Evolutionary conservation across 306 rosid genomes (phyloP), one percentile per base, ranked within the genome.

Genomic region (Quercus rubra): DNA sequence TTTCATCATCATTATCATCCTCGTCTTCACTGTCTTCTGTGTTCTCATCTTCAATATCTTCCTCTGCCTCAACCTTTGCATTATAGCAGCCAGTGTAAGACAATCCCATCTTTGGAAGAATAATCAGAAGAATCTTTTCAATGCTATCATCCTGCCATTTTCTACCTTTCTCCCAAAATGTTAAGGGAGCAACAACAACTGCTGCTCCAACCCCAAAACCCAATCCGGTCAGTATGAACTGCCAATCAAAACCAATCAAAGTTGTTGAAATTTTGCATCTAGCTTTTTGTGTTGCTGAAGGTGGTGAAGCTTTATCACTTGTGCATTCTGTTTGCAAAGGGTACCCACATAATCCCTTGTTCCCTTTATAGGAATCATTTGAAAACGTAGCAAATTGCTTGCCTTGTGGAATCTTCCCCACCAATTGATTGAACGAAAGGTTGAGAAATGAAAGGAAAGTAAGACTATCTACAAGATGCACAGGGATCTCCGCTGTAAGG

Each of bases 81-180:
- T 38, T 38, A 38, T 38, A 38, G 46, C 46, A 38, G 11, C 46
- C 3, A 38, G 46, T 7, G 46, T 8, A 38, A 38, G 46, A 38
- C 46, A 38, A 38, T 38, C 10, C 46, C 46, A 38, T 38, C 46
- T 2, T 38, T 38, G 46, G 46, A 38, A 38, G 46, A 38, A 38
- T 38, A 38, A 38, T 38, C 46, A 38, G 11, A 38, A 38, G 46
- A 38, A 38, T 38, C 46, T 38, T 38, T 38, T 38, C 46, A 7
- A 38, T 7, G 46, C 46, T 38, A 38, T 38, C 11, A 38, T 38
- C 46, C 11, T 38, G 46, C 46, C 46, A 38, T 38, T 38, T 38
- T 38, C 11, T 38, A 38, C 46, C 97, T 54, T 74, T 86, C 17
- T 89, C 90, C 95, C 94, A 91, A 55, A 91, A 54, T 81, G 82